Base-by-base conservation (phyloP, 495 filamentous ascomycete genomes). In the Lindgomyces ingoldianus region DNA sequence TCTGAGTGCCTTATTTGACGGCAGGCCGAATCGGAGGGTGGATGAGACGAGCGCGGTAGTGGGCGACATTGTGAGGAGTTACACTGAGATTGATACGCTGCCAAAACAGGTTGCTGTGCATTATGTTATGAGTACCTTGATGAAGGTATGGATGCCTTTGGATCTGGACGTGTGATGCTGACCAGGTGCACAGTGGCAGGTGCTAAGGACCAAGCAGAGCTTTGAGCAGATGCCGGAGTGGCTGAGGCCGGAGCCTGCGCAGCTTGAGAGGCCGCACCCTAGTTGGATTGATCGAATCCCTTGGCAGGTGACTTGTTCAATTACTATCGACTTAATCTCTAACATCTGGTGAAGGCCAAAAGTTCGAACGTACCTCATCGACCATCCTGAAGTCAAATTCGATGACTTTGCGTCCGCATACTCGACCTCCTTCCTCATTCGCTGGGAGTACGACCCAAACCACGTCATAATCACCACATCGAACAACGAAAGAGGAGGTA, bases 81-180 rank as follows among this genome's bases (percentile, higher is more conserved):
- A 64, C 33, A 64, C 47, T 8, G 60, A 64, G 60, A 64, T 64
- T 29, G 60, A 64, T 55, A 64, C 60, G 2, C 36, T 64, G 26
- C 60, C 60, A 11, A 64, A 64, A 33, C 50, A 64, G 26, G 60
- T 64, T 8, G 60, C 60, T 18, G 60, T 64, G 36, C 52, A 64
- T 42, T 64, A 54, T 49, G 27, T 39, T 3, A 64, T 57, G 60
- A 53, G 42, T 25, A 64, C 52, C 8, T 27, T 64, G 8, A 56
- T 64, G 60, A 64, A 64, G 27, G 55, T 58, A 26, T 12, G 55
- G 11, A 19, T 19, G 12, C 21, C 39, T 46, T 11, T 21, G 22
- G 16, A 18, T n/a, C n/a, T n/a, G n/a, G n/a, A n/a, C n/a, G n/a
- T n/a, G n/a, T n/a, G n/a, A n/a, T n/a, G n/a, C n/a, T n/a, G n/a